Conservation (phyloP, 2,329 filamentous ascomycete genomes). For the Monosporascus sp. region DNA sequence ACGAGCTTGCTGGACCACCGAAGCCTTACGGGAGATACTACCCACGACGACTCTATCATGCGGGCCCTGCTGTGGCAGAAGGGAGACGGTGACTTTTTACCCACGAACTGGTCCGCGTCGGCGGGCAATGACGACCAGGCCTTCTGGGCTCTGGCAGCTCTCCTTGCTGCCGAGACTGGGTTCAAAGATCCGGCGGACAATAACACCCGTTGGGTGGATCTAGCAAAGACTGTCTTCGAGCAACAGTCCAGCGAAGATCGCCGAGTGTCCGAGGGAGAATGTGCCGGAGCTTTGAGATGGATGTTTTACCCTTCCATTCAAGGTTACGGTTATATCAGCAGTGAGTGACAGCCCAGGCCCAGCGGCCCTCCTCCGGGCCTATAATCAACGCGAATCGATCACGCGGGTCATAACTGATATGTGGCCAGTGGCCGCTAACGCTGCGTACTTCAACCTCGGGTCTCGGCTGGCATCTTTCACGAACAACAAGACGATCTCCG, state of each 20-base stretch:
- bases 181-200: conserved; percentile 45
- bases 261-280: conserved; percentile 46
- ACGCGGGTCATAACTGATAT: neutral
- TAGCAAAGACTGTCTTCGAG: conserved; percentile 59
- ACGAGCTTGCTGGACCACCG: conserved; percentile 47
- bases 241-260: conserved; percentile 38
- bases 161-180: conserved; percentile 54
- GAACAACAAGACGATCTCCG: conserved; percentile 53
- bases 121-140: conserved; percentile 50
- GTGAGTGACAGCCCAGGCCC: conserved; percentile 8
- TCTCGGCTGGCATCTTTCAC: conserved; percentile 57
- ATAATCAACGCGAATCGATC: neutral
- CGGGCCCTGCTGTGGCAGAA: conserved; percentile 38
- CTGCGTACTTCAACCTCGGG: conserved; percentile 40
- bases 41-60: conserved; percentile 42
- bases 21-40: conserved; percentile 44
- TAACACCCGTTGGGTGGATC: conserved; percentile 50
- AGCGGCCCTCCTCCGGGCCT: neutral
- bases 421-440: conserved; percentile 32
- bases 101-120: conserved; percentile 29
- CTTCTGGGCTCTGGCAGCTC: conserved; percentile 60
- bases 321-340: conserved; percentile 43
- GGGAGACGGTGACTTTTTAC: conserved; percentile 40
- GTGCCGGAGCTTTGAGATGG: conserved; percentile 59
- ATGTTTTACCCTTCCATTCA: conserved; percentile 55